Evolutionary conservation across 2,329 filamentous ascomycete genomes (phyloP).

Genomic region (Cladophialophora exuberans): DNA sequence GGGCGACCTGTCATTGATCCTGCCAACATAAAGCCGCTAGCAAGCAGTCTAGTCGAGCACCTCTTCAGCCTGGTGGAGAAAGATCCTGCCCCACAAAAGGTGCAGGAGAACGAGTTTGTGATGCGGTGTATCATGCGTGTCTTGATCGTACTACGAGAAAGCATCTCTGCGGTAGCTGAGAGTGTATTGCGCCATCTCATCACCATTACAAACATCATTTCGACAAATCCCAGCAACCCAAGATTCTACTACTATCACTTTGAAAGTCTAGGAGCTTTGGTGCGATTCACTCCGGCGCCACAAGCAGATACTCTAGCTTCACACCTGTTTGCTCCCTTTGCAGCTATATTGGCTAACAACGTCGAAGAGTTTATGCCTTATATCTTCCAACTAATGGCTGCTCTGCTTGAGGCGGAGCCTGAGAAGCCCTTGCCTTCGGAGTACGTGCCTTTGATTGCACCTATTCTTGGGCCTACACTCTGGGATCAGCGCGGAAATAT

Average conservation of each 20-base stretch:
- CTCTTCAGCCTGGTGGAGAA: constrained; percentile 90
- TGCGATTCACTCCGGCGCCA: constrained; percentile 70
- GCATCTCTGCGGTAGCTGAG: constrained; percentile 72
- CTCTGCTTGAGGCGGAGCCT: constrained; percentile 84
- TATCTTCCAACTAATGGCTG: constrained; percentile 91
- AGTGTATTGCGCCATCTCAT: constrained; percentile 81
- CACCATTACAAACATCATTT: constrained; percentile 87
- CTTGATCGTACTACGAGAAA: constrained; percentile 88
- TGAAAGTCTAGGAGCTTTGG: constrained; percentile 86
- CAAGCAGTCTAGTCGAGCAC: constrained; percentile 85
- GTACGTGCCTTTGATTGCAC: constrained; percentile 77
- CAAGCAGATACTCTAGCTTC: constrained; percentile 71
- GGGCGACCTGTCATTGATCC: constrained; percentile 79
- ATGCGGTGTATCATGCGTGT: constrained; percentile 99
- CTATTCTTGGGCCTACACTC: constrained; percentile 76
- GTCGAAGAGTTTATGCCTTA: constrained; percentile 96
- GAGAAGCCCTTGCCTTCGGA: constrained; percentile 76
- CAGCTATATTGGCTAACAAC: constrained; percentile 76
- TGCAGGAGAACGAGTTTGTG: constrained; percentile 97
- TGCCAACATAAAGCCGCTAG: constrained; percentile 75
- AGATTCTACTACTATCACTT: constrained; percentile 99
- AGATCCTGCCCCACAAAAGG: constrained; percentile 81
- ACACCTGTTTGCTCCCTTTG: constrained; percentile 81
- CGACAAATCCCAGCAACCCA: constrained; percentile 94
- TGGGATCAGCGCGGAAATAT: constrained; percentile 96